Evolutionary conservation across 768 basidiomycete species (phyloP).

Genomic region (Psilocybe tampanensis): DNA sequence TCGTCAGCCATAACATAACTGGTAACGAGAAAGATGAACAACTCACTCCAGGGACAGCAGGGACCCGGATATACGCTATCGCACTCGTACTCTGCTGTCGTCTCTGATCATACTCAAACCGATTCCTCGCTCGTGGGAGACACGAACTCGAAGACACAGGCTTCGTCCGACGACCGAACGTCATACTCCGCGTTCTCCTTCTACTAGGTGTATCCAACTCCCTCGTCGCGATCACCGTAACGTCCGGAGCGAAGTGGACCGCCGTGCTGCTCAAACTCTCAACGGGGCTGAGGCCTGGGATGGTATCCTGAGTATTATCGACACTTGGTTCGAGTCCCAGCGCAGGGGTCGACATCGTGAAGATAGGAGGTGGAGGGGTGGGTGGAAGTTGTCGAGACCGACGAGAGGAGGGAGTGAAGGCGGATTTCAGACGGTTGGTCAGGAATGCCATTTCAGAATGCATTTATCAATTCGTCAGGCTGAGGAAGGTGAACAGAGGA

Average conservation of each 20-base stretch:
- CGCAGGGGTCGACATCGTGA: not conserved
- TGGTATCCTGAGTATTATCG: not conserved
- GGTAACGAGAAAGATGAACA: not conserved
- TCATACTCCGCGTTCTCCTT: not conserved
- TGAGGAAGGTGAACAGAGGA: not conserved
- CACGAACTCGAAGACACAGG: not conserved
- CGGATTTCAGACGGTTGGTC: constrained; percentile 4
- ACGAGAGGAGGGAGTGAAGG: constrained; percentile 2
- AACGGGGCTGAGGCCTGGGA: not conserved
- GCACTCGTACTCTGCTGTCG: not conserved
- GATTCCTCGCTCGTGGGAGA: not conserved
- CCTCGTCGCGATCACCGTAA: not conserved
- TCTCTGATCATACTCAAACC: not conserved
- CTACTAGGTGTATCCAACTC: not conserved
- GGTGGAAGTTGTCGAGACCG: not conserved
- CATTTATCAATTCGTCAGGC: not conserved
- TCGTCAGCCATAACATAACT: not conserved
- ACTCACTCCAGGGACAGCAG: constrained; percentile 5
- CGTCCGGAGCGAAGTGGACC: constrained; percentile 1
- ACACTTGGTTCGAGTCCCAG: not conserved
- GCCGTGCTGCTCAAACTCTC: constrained; percentile 6
- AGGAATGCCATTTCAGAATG: not conserved
- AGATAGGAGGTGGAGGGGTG: not conserved
- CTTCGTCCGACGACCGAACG: not conserved
- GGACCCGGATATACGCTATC: not conserved